Evolutionary conservation across 2,329 filamentous ascomycete species (phyloP), one percentile per base, ranked within the genome.

Genomic region (Paraphaeosphaeria sporulosa): DNA sequence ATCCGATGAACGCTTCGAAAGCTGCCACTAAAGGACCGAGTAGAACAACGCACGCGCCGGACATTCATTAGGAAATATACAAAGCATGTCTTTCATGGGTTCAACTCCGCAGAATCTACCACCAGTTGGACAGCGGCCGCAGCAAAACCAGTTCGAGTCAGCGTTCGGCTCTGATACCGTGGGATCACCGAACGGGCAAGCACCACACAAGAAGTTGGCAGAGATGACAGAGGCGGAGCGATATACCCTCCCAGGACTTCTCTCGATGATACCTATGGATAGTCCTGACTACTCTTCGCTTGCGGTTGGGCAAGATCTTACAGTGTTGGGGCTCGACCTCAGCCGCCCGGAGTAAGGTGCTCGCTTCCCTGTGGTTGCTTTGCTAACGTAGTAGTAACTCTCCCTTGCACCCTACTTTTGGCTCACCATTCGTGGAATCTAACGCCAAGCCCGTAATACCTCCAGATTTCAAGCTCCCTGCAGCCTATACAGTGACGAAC

Each of bases 401-500:
- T 61, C 87, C 87, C 30, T 76, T 90, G 47, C 85, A 88, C 70
- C 84, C 85, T n/a, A 87, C 84, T 1, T 90, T 89, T 71, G 83
- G 85, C 27, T 86, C 86, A 4, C 87, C 87, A 7, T 90, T 89
- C 68, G 85, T 86, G 52, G 84, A 87, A 47, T 80, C 83, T 25
- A 83, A 84, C 63, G 83, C 83, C 46, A 84, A 86, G 23, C 85
- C 86, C 19, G 79, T 89, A 47, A 85, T 90, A 60, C 67, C 75
- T 44, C 86, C 87, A 21, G 87, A 89, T 62, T 90, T 87, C 73
- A 83, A 81, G 10, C 78, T 90, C 10, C 88, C 88, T 4, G 79
- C 82, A 42, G 89, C 87, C 60, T 90, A 90, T 72, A 87, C 82
- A 12, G 88, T 90, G 10, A 85, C 83, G 58, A 90, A 90, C 68